Evolutionary conservation across 169 alveolate genomes (phyloP).

Genomic region (Fabrea salina): DNA sequence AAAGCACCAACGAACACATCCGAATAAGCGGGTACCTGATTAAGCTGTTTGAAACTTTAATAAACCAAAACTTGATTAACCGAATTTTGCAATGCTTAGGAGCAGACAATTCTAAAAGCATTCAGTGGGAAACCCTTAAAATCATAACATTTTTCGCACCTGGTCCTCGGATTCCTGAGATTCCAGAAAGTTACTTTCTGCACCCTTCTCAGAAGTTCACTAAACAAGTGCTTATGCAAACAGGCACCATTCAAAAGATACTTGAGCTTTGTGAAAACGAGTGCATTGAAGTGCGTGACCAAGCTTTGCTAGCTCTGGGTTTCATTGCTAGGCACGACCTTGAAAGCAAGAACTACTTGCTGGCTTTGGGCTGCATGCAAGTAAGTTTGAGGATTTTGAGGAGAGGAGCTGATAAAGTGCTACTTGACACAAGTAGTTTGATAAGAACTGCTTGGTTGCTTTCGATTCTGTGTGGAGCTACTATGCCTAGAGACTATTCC

Average conservation of each 20-base stretch:
- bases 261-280: not conserved
- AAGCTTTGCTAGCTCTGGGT: not conserved
- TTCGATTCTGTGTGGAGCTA: slow-evolving; percentile 4
- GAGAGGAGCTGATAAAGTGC: not conserved
- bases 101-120: not conserved
- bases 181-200: not conserved
- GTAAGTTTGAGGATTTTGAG: not conserved
- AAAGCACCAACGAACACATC: not conserved
- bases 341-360: not conserved
- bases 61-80: not conserved
- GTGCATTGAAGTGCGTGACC: slow-evolving; percentile 7
- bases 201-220: not conserved
- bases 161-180: slow-evolving; percentile 1
- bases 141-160: slow-evolving; percentile 2
- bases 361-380: not conserved
- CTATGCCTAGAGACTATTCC: not conserved
- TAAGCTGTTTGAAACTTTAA: not conserved
- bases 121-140: not conserved
- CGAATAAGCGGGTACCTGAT: not conserved
- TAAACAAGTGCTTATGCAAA: not conserved
- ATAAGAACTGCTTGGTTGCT: slow-evolving; percentile 12
- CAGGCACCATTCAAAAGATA: not conserved
- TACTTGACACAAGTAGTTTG: not conserved
- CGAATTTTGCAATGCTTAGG: not conserved
- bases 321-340: slow-evolving; percentile 8